Conservation (phyloP, 139 green algal species). For the Monoraphidium neglectum region DNA sequence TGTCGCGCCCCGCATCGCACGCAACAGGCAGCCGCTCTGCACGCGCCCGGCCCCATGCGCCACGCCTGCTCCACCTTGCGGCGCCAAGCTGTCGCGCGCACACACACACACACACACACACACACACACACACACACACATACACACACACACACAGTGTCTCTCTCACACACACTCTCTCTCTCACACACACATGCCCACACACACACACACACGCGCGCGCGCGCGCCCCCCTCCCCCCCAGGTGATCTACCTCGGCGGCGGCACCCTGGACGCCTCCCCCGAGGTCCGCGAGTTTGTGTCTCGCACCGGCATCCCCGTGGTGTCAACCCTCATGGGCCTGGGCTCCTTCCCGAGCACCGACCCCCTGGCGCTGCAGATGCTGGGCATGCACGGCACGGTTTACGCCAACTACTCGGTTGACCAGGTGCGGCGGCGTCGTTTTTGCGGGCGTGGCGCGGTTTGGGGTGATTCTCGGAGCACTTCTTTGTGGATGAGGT, state of each 20-base stretch:
- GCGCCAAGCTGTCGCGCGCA: too few relatives aligned
- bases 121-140: too few relatives aligned
- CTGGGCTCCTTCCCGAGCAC: constrained; percentile 75
- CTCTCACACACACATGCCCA: constrained; percentile 1
- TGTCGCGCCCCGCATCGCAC: too few relatives aligned
- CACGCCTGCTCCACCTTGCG: too few relatives aligned
- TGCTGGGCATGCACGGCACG: constrained; percentile 99
- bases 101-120: too few relatives aligned
- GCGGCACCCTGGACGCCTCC: constrained; percentile 82
- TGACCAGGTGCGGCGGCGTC: constrained; percentile 61
- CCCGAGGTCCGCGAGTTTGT: constrained; percentile 88
- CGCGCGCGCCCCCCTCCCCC: neutral
- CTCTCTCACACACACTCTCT: constrained; percentile 6
- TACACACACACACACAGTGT: too few relatives aligned
- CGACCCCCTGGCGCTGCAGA: constrained; percentile 75
- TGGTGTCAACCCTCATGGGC: constrained; percentile 94
- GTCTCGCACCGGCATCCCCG: constrained; percentile 78
- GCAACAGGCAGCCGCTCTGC: too few relatives aligned
- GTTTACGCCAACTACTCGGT: constrained; percentile 97
- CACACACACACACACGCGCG: neutral
- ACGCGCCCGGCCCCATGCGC: too few relatives aligned
- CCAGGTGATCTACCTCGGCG: constrained; percentile 76
- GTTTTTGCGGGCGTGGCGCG: too few relatives aligned
- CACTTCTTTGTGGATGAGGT: neutral
- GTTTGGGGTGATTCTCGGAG: too few relatives aligned